phyloP scores from a whole-genome alignment of 2,329 filamentous ascomycete genomes.

The Trichoderma gracile region DNA sequence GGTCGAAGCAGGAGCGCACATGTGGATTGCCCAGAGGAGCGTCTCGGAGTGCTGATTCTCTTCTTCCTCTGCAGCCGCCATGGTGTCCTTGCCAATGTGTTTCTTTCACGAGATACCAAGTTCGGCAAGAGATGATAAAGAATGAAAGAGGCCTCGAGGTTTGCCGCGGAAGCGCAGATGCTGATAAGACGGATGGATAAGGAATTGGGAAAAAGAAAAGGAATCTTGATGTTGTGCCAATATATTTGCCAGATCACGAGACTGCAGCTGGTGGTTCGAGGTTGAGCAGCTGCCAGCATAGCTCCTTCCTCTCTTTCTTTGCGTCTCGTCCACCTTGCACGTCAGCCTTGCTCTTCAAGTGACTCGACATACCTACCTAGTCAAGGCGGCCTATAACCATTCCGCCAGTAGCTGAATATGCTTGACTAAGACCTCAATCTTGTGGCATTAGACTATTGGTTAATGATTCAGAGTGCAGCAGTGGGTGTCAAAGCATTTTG shows the following conservation, averaged over 20 bases:
- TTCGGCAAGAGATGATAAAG: too few species aligned
- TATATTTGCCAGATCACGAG: neutral
- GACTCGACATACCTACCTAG: too few species aligned
- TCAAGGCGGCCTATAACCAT: too few species aligned
- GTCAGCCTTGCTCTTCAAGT: too few species aligned
- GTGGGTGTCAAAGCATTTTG: too few species aligned
- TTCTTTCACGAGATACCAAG: too few species aligned
- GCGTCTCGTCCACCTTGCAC: too few species aligned
- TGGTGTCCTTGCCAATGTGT: neutral
- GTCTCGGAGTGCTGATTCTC: neutral
- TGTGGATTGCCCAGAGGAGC: neutral
- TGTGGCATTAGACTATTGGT: too few species aligned
- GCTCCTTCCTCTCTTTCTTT: neutral
- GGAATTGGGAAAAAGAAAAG: neutral
- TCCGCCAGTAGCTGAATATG: too few species aligned
- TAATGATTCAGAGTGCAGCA: too few species aligned
- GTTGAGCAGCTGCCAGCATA: neutral
- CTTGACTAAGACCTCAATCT: too few species aligned
- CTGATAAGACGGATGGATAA: neutral
- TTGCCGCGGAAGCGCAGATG: neutral
- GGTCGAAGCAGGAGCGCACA: neutral
- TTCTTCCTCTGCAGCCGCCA: neutral
- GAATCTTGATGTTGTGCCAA: neutral
- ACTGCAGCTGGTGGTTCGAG: neutral
- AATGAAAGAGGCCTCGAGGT: too few species aligned